Evolutionary conservation across 1,284 basidiomycete species (phyloP).

Genomic region (Fistulina hepatica): DNA sequence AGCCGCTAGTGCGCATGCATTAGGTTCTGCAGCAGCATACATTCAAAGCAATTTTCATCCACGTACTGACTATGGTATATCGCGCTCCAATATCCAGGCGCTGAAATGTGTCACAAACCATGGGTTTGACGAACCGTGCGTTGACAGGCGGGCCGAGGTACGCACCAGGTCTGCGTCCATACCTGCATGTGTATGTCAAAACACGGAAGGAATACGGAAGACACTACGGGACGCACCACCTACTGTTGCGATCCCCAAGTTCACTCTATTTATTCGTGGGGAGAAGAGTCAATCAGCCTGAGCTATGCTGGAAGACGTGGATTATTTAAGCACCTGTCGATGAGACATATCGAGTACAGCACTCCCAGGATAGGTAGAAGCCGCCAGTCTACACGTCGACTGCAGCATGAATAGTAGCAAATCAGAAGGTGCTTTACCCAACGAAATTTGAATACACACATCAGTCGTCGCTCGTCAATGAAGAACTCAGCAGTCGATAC

Average conservation of each 20-base stretch:
- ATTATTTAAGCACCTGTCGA: constrained; percentile 33
- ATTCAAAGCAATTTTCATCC: too few species aligned
- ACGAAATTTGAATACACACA: constrained; percentile 5
- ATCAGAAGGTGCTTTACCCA: not conserved
- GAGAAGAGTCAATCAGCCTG: too few species aligned
- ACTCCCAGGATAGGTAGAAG: constrained; percentile 32
- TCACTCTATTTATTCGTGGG: too few species aligned
- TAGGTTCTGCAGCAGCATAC: too few species aligned
- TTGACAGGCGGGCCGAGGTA: too few species aligned
- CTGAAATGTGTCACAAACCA: constrained; percentile 15
- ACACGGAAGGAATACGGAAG: too few species aligned
- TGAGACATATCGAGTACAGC: constrained; percentile 31
- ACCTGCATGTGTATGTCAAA: too few species aligned
- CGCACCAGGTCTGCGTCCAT: constrained; percentile 34
- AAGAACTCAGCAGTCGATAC: not conserved
- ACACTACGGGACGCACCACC: too few species aligned
- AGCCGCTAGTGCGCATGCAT: too few species aligned
- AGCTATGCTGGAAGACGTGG: too few species aligned
- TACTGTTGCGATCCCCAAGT: too few species aligned
- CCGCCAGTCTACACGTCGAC: constrained; percentile 31
- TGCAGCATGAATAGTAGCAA: constrained; percentile 10
- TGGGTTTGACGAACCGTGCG: constrained; percentile 5
- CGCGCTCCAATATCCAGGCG: constrained; percentile 27
- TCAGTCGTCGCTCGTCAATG: constrained; percentile 8
- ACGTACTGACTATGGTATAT: constrained; percentile 33